Percentiles rank a stretch among this genome's conserved stretches.
phyloP scores from a whole-genome alignment of 768 basidiomycete species.

The Rhodotorula taiwanensis region DNA sequence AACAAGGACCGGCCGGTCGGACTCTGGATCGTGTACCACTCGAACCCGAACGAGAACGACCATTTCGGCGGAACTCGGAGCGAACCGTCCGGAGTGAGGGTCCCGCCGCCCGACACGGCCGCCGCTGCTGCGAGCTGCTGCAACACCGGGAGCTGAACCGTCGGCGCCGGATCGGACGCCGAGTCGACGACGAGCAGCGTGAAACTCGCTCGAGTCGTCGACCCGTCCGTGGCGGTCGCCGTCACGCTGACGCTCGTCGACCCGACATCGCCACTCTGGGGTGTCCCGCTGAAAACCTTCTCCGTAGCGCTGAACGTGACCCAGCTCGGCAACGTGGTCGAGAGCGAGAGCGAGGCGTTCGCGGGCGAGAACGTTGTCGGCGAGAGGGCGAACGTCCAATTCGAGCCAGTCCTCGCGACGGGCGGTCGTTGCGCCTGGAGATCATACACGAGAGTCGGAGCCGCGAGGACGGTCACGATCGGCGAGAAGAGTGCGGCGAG shows the following conservation, averaged over 20 bases:
- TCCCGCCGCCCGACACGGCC: constrained; percentile 32
- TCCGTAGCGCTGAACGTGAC: constrained; percentile 61
- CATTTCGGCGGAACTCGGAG: constrained; percentile 70
- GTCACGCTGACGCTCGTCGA: constrained; percentile 57
- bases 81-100: constrained; percentile 42
- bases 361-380: constrained; percentile 54
- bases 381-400: constrained; percentile 66
- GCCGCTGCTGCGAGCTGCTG: constrained; percentile 46
- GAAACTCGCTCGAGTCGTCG: constrained; percentile 51
- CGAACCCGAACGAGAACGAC: constrained; percentile 86
- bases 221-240: constrained; percentile 47
- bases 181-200: constrained; percentile 51
- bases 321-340: constrained; percentile 63
- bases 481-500: too few species aligned
- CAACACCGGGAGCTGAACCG: constrained; percentile 38
- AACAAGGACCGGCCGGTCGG: constrained; percentile 49
- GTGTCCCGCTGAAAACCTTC: constrained; percentile 63
- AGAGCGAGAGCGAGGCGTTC: constrained; percentile 41
- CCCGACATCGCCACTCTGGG: constrained; percentile 59
- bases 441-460: constrained; percentile 51
- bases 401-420: constrained; percentile 61
- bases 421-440: constrained; percentile 67
- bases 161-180: constrained; percentile 54
- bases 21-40: constrained; percentile 57
- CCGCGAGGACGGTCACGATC: not conserved